Evolutionary conservation across 805 yeast species (phyloP), one percentile per base, ranked within the genome.

Genomic region (Pichia cephalocereana): DNA sequence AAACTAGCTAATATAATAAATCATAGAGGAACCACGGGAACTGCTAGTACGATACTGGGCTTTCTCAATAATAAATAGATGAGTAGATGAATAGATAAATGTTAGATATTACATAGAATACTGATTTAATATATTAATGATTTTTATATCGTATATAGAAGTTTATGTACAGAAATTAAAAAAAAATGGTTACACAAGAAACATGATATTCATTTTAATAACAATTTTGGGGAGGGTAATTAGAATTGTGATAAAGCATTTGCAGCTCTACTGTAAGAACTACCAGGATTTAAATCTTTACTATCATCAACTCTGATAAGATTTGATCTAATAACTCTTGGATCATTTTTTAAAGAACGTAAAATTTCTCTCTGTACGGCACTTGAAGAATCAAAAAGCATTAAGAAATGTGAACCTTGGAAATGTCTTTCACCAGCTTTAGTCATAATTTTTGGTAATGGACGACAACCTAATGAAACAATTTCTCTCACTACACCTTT

Each of bases 401-500:
- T 79, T 50, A 85, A 66, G 59, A 93, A 91, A 58, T 87, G 90
- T 50, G 84, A 82, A 3, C 97, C 98, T 63, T 87, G 90, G 62
- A 87, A 87, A 66, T 90, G 95, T 52, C 80, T 76, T 62, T 90
- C 95, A 60, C 89, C 95, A 60, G 88, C 88, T 61, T 86, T 86
- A 55, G 82, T 79, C 68, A 86, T 76, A 52, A 91, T 76, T 54
- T 80, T 83, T 18, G 98, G 96, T 47, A 93, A 73, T 28, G 81
- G 80, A 52, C 78, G 78, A 40, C 81, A 76, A 0, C 96, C 97
- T 63, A 90, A 68, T 53, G 89, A 84, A 45, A 83, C 77, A 42
- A 91, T 78, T 52, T 79, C 82, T 63, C 98, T 77, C 38, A 91
- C 81, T n/a, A 91, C 91, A 45, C 99, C 99, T 74, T 96, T 87